A percentile compares a stretch with the other conserved stretches of the same genome.
Conservation (phyloP, 2,329 filamentous ascomycete species). For the Scedosporium minutisporum region DNA sequence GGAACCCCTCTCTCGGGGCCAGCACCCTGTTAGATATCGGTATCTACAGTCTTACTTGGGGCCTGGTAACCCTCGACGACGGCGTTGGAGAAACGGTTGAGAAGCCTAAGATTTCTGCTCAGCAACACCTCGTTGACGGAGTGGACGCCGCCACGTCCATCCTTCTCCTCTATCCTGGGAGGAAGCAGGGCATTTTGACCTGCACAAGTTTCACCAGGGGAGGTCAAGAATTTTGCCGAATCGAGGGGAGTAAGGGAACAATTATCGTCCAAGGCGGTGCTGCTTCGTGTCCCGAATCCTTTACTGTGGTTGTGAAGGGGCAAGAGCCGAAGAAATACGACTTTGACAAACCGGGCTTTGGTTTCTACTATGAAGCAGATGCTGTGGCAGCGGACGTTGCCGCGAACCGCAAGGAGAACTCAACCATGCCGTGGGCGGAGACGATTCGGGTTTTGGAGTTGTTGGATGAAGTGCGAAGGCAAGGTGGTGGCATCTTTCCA, state of each 20-base stretch:
- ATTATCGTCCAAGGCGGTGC: constrained; percentile 25
- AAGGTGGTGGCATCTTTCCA: constrained; percentile 20
- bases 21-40: constrained; percentile 6
- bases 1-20: constrained; percentile 5
- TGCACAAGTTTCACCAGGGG: constrained; percentile 22
- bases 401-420: constrained; percentile 25
- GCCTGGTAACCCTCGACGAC: constrained; percentile 22
- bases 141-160: constrained; percentile 25
- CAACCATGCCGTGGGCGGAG: constrained; percentile 34
- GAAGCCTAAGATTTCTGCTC: constrained; percentile 23
- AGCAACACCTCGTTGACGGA: constrained; percentile 24
- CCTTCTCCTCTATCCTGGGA: constrained; percentile 27
- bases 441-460: constrained; percentile 34
- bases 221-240: constrained; percentile 21
- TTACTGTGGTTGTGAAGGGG: constrained; percentile 20
- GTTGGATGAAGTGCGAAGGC: constrained; percentile 33
- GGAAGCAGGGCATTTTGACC: constrained; percentile 30
- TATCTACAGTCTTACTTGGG: constrained; percentile 21
- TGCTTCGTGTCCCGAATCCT: constrained; percentile 22
- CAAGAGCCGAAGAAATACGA: constrained; percentile 20
- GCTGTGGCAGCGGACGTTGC: constrained; percentile 29
- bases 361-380: constrained; percentile 36
- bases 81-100: constrained; percentile 16
- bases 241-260: constrained; percentile 29
- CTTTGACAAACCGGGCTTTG: constrained; percentile 25